These are phyloP conservation scores for Gleditsia sinensis DNA, from an alignment of 306 rosid genomes.

Conservation along the genomic window DNA sequence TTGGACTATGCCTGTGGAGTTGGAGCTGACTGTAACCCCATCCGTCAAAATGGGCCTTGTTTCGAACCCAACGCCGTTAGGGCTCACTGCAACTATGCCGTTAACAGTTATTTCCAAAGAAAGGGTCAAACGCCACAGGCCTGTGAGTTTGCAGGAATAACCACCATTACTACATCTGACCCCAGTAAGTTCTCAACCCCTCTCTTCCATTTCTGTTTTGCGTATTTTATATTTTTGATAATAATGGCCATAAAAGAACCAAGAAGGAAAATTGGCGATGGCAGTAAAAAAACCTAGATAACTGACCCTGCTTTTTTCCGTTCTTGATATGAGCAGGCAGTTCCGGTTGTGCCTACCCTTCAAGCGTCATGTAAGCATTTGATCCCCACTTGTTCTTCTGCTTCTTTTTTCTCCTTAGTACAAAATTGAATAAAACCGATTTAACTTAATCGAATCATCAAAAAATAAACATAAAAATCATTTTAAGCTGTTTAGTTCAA, in stretches of 20 bases:
- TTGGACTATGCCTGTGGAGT: constrained; percentile 91
- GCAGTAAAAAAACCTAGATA: not conserved
- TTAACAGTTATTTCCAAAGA: constrained; percentile 75
- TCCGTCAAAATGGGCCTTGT: constrained; percentile 53
- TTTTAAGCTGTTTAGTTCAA: no score
- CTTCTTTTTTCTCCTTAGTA: not conserved
- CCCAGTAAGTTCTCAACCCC: constrained; percentile 54
- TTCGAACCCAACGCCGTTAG: constrained; percentile 67
- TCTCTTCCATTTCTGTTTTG: not conserved
- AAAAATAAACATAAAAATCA: no score
- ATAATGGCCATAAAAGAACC: no score
- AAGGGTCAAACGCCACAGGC: constrained; percentile 66
- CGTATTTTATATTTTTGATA: not conserved
- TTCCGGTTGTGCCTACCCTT: constrained; percentile 61
- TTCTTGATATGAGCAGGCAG: constrained; percentile 46
- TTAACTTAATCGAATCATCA: no score
- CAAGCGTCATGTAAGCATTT: constrained; percentile 62
- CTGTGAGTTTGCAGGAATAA: constrained; percentile 74
- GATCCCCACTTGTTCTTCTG: not conserved
- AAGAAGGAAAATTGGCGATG: no score
- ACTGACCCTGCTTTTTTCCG: not conserved
- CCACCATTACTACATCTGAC: constrained; percentile 49
- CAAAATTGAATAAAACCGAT: no score
- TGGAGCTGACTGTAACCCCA: constrained; percentile 86
- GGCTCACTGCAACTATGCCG: constrained; percentile 78